Percentiles rank a stretch among this genome's conserved stretches.
phyloP scores from a whole-genome alignment of 805 yeast genomes.

The Starmerella ratchasimensis region DNA sequence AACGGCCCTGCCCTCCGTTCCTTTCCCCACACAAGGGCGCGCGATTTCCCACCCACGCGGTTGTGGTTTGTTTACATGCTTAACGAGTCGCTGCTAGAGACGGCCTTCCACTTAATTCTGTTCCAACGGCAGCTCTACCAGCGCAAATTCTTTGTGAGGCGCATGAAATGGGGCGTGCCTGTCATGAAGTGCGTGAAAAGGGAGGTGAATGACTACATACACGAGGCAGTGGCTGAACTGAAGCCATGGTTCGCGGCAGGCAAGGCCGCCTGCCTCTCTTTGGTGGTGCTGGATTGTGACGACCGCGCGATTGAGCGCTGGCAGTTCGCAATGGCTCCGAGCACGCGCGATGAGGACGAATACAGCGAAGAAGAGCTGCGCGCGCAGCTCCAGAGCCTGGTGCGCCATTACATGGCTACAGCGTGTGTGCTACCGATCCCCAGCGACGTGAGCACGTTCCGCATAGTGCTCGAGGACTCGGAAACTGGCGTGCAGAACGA shows the following conservation, averaged over 20 bases:
- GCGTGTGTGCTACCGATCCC: constrained; percentile 73
- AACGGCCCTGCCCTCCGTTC: no score
- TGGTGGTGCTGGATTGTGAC: constrained; percentile 54
- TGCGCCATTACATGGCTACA: constrained; percentile 79
- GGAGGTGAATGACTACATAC: constrained; percentile 58
- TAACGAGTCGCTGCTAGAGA: constrained; percentile 62
- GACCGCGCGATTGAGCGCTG: constrained; percentile 68
- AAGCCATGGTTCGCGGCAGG: constrained; percentile 45
- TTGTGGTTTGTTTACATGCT: no score
- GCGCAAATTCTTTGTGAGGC: constrained; percentile 64
- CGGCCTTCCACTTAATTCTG: constrained; percentile 63
- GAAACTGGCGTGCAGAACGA: neutral
- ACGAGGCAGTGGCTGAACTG: constrained; percentile 53
- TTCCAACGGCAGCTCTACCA: constrained; percentile 88
- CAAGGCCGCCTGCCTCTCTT: constrained; percentile 40
- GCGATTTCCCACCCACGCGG: no score
- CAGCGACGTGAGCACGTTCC: constrained; percentile 57
- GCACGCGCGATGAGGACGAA: constrained; percentile 15
- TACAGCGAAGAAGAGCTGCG: constrained; percentile 37
- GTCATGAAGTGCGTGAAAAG: constrained; percentile 60
- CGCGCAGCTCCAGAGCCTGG: constrained; percentile 66
- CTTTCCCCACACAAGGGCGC: neutral
- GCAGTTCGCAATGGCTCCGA: constrained; percentile 45
- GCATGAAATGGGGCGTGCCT: constrained; percentile 66
- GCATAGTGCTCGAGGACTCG: constrained; percentile 65